Conservation (phyloP, 345 rosid species). For the Citrus hindsii region DNA sequence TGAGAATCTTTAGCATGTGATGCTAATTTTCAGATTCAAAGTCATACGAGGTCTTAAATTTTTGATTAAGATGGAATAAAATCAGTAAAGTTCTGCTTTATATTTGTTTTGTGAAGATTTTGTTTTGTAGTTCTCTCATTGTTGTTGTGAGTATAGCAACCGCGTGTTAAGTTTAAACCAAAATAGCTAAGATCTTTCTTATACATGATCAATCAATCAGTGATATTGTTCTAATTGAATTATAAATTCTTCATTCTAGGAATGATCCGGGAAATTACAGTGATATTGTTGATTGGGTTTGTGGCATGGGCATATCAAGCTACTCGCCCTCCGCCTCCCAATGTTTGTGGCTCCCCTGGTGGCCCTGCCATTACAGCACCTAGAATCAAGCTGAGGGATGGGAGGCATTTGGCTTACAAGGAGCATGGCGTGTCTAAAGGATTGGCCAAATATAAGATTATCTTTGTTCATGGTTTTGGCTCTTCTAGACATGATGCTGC, state of each 20-base stretch:
- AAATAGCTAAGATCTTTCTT: too few relatives aligned
- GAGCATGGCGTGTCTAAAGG: slow-evolving; percentile 43
- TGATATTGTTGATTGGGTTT: slow-evolving; percentile 27
- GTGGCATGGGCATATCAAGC: slow-evolving; percentile 42
- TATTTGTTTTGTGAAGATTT: too few relatives aligned
- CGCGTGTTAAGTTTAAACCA: not conserved
- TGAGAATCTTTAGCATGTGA: not conserved
- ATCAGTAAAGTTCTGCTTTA: not conserved
- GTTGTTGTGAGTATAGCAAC: not conserved
- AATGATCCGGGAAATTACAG: slow-evolving; percentile 18
- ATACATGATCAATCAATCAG: too few relatives aligned
- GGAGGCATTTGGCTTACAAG: slow-evolving; percentile 55
- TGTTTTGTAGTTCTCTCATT: not conserved
- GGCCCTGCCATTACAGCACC: slow-evolving; percentile 37
- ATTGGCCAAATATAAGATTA: slow-evolving; percentile 36
- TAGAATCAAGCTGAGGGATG: slow-evolving; percentile 52
- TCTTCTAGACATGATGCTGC: slow-evolving; percentile 32
- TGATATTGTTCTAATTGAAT: not conserved
- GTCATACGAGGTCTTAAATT: not conserved
- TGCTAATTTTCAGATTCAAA: not conserved
- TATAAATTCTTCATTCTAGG: not conserved
- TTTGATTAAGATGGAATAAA: not conserved
- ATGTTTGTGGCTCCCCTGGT: slow-evolving; percentile 34
- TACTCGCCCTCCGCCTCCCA: slow-evolving; percentile 43
- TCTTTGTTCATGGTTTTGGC: slow-evolving; percentile 45